Percentiles rank a stretch among this genome's conserved stretches.
phyloP scores from a whole-genome alignment of 352 stramenopile genomes.

The Phytopythium kandeliae region DNA sequence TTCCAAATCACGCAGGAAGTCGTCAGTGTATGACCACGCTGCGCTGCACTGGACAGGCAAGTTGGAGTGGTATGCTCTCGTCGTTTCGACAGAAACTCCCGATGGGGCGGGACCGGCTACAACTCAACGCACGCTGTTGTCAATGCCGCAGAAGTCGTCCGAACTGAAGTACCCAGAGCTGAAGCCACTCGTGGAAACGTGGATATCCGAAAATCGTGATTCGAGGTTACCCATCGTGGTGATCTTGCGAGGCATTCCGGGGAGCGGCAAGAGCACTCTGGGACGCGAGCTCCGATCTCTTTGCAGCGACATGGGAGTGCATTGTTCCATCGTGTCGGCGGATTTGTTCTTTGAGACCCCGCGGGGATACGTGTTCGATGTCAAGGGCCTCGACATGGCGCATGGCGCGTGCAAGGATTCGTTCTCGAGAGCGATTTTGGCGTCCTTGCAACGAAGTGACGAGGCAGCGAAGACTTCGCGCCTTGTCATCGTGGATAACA shows the following conservation, averaged over 20 bases:
- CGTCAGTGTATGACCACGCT: neutral
- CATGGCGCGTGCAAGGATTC: constrained; percentile 39
- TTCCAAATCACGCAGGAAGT: neutral
- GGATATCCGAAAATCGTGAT: constrained; percentile 21
- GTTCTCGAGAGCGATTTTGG: constrained; percentile 30
- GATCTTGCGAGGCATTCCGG: constrained; percentile 64
- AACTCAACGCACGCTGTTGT: neutral
- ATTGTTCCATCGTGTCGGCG: constrained; percentile 44
- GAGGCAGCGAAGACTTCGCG: constrained; percentile 2
- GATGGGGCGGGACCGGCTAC: too few species aligned
- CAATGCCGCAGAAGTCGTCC: neutral
- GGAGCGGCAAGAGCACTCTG: constrained; percentile 67
- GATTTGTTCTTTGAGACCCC: constrained; percentile 62
- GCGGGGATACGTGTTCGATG: constrained; percentile 61
- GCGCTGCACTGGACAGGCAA: constrained; percentile 9
- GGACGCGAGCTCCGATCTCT: constrained; percentile 32
- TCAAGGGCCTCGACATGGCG: constrained; percentile 33
- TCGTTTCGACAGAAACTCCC: neutral
- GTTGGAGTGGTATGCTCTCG: constrained; percentile 3
- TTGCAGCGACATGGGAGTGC: constrained; percentile 16
- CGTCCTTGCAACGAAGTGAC: constrained; percentile 4
- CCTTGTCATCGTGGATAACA: constrained; percentile 72
- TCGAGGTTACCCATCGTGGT: constrained; percentile 29
- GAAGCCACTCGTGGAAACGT: constrained; percentile 23
- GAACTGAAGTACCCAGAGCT: constrained; percentile 27